Conservation (phyloP, 768 basidiomycete species). For the Boletales sp. region DNA sequence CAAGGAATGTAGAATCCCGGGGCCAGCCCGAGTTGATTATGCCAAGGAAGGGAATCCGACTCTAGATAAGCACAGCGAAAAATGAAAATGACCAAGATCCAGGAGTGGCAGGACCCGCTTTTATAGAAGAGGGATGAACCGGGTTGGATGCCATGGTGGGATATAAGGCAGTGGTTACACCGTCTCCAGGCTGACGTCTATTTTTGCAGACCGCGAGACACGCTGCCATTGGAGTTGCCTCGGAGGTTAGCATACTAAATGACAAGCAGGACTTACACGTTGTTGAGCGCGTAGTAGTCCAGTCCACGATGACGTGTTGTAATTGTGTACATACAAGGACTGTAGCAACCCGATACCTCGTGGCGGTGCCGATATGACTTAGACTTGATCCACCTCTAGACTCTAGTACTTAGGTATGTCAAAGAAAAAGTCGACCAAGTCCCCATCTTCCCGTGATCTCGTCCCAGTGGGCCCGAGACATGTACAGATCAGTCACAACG, state of each 20-base stretch:
- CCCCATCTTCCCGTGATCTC: slow-evolving; percentile 38
- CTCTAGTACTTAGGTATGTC: slow-evolving; percentile 17
- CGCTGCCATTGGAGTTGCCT: too few species aligned
- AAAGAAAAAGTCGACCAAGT: slow-evolving; percentile 28
- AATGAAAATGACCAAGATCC: too few species aligned
- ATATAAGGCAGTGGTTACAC: too few species aligned
- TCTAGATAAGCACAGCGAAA: not conserved
- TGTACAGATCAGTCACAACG: slow-evolving; percentile 33
- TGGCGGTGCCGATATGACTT: slow-evolving; percentile 2
- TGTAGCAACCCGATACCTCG: not conserved
- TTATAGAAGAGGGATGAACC: too few species aligned
- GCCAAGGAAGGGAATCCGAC: not conserved
- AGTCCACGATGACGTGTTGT: too few species aligned
- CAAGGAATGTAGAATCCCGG: slow-evolving; percentile 20
- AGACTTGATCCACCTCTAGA: not conserved
- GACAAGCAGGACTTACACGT: not conserved
- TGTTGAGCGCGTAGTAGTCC: too few species aligned
- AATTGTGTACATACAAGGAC: too few species aligned
- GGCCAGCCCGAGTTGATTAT: slow-evolving; percentile 5
- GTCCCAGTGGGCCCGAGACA: slow-evolving; percentile 55
- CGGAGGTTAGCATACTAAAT: too few species aligned
- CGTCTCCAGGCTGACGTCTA: too few species aligned
- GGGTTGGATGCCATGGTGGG: too few species aligned
- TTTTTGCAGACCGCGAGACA: too few species aligned
- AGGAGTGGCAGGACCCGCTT: too few species aligned